Base-by-base conservation (phyloP, 208 protist species). In the Acanthamoeba triangularis region DNA sequence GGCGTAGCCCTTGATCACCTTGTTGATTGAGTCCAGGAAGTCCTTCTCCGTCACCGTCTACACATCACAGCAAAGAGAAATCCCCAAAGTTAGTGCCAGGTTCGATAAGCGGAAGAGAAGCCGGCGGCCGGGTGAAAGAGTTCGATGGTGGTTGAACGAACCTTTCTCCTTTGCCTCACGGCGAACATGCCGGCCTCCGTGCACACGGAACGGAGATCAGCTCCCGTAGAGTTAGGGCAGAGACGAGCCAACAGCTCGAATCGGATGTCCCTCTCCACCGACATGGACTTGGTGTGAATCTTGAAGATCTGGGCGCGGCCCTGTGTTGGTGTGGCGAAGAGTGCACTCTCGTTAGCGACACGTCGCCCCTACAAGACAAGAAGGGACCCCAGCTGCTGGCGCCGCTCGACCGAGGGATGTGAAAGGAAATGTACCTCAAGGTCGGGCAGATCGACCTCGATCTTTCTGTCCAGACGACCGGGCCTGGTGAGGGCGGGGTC, bases 131-230 rank as follows among this genome's bases (percentile, higher is more conserved):
- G n/a, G n/a, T n/a, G 11, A 88, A 56, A 88, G 78, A 88, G 41
- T 11, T 25, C 20, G 8, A 52, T n/a, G 78, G 28, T 20, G 49
- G 41, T 5, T 3, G 14, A 65, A n/a, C 47, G 33, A n/a, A 85
- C 76, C 76, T 85, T 85, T 52, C 76, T 85, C 47, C 76, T 85
- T 23, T 49, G 30, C 54, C 99, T 98, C 88, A 99, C 99, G 49
- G 99, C 99, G 96, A 99, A 99, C 99, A 99, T 99, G 56, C 99
- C 99, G 3, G 99, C 99, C 98, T 99, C 99, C 28, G 99, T 99
- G 97, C 99, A 99, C 20, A 99, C 99, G 0, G 98, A 99, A 47
- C 99, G 97, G 87, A 99, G 97, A 96, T 99, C 99, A 16, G 99
- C 99, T 63, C 98, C 99, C 4, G 99, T 99, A 0, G 98, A 97